Conservation (phyloP, 225 moss, liverwort and hornwort genomes). For the Ulota crispa region DNA sequence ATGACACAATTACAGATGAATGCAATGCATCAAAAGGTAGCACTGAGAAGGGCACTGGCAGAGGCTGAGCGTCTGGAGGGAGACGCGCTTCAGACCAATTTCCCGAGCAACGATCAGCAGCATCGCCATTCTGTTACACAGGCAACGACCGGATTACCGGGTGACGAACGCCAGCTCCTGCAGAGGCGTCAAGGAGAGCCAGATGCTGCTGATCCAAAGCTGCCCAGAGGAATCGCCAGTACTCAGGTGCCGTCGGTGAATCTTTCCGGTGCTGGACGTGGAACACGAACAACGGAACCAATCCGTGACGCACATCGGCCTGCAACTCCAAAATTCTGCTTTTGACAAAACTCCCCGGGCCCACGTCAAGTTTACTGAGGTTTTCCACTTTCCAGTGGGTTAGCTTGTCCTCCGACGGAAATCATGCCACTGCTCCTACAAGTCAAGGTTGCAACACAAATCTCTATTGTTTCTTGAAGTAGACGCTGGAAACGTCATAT, state of each 20-base stretch:
- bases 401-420: not conserved
- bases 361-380: too few species aligned
- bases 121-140: not conserved
- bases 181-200: not conserved
- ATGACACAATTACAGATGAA: not conserved
- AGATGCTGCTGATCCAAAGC: not conserved
- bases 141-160: too few species aligned
- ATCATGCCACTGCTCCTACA: too few species aligned
- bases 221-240: too few species aligned
- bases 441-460: not conserved
- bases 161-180: too few species aligned
- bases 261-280: not conserved
- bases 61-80: not conserved
- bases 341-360: not conserved
- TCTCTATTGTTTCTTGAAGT: not conserved
- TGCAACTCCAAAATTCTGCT: too few species aligned
- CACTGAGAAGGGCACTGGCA: not conserved
- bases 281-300: not conserved
- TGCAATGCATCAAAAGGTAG: not conserved
- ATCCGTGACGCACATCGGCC: too few species aligned
- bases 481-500: too few species aligned
- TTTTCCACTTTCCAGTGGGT: not conserved
- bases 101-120: not conserved
- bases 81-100: not conserved
- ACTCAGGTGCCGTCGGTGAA: too few species aligned